A percentile compares a stretch with the other conserved stretches of the same genome.
Evolutionary conservation across 768 basidiomycete species (phyloP).

Genomic region (Agrocybe pediades): DNA sequence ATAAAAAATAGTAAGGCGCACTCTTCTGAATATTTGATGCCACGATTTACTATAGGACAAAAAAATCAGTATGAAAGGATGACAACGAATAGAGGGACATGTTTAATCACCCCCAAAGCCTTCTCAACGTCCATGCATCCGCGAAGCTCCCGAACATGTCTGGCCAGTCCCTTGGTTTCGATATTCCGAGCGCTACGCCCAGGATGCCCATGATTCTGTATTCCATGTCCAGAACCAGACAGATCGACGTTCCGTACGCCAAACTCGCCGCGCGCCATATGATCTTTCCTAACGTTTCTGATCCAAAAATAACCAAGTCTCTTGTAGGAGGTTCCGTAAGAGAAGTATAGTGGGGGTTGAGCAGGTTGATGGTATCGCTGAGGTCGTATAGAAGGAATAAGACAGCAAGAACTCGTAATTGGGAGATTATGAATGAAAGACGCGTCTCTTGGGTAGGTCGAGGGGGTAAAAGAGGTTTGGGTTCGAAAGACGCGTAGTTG

Average conservation of each 20-base stretch:
- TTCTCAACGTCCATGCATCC: constrained; percentile 39
- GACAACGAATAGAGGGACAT: not conserved
- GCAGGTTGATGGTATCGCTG: not conserved
- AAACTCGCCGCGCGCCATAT: not conserved
- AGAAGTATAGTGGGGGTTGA: not conserved
- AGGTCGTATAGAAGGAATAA: constrained; percentile 1
- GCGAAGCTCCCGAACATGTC: constrained; percentile 31
- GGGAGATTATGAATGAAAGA: constrained; percentile 1
- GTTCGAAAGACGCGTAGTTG: not conserved
- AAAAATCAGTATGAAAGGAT: constrained; percentile 6
- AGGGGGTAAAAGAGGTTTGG: not conserved
- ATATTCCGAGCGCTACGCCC: constrained; percentile 23
- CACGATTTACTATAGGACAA: constrained; percentile 21
- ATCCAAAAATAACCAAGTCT: not conserved
- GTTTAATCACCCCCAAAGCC: constrained; percentile 40
- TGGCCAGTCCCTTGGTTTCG: constrained; percentile 41
- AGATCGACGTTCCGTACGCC: not conserved
- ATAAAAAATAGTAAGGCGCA: constrained; percentile 18
- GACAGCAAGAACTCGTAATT: not conserved
- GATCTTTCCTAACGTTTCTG: not conserved
- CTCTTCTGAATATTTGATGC: constrained; percentile 39
- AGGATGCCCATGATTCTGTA: constrained; percentile 17
- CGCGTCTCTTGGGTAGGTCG: not conserved
- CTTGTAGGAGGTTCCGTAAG: not conserved
- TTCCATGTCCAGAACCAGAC: constrained; percentile 1